Conservation (phyloP, 1,284 basidiomycete genomes). For the Dichomitus squalens region DNA sequence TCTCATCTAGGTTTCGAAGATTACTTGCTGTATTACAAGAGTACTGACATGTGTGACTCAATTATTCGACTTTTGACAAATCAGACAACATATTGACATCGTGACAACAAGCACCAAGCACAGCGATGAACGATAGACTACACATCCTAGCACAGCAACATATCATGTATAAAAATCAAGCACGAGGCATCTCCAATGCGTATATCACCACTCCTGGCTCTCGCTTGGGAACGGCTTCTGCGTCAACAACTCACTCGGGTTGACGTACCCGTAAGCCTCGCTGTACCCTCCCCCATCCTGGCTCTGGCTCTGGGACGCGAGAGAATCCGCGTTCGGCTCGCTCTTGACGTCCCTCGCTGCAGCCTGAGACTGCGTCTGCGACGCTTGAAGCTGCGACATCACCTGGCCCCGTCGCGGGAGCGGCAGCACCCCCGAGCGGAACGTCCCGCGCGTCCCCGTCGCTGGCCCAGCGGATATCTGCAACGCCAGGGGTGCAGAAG, state of each 20-base stretch:
- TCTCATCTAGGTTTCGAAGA: too few relatives aligned
- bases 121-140: too few relatives aligned
- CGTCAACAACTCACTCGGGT: conserved; percentile 19
- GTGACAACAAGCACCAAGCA: too few relatives aligned
- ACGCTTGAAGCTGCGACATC: not conserved
- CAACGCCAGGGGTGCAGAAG: not conserved
- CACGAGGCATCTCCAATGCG: not conserved
- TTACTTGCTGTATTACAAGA: not conserved
- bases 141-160: too few relatives aligned
- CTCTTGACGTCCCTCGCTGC: conserved; percentile 5
- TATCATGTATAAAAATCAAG: not conserved
- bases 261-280: conserved; percentile 19
- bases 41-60: not conserved
- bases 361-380: conserved; percentile 3
- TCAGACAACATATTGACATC: too few relatives aligned
- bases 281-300: conserved; percentile 3
- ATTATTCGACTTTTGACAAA: too few relatives aligned
- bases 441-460: not conserved
- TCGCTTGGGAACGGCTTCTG: conserved; percentile 19
- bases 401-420: conserved; percentile 8
- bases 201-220: conserved; percentile 9
- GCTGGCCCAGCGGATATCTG: not conserved
- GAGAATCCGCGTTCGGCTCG: conserved; percentile 8
- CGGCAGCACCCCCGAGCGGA: conserved; percentile 19
- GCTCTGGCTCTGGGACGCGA: not conserved